Conservation (phyloP, 164 flowering plant genomes). For the Pachysandra terminalis region DNA sequence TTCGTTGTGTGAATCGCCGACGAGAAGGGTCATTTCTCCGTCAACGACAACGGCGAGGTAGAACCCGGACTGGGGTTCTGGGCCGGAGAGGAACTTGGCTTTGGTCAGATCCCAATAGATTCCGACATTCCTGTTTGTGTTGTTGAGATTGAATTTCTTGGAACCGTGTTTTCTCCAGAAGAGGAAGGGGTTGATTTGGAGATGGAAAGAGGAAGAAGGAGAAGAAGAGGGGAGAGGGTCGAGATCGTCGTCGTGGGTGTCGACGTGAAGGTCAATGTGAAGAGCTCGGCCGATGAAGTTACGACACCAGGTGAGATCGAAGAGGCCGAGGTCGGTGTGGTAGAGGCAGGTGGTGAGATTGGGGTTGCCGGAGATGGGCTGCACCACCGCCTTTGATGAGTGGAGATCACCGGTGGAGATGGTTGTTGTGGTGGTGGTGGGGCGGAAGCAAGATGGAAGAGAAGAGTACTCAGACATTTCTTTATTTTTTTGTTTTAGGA, state of each 20-base stretch:
- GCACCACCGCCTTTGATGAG: not conserved
- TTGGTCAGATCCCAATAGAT: constrained; percentile 59
- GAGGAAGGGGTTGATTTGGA: constrained; percentile 52
- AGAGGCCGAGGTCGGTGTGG: constrained; percentile 53
- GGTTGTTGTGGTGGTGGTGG: too few species aligned
- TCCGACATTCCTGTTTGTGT: not conserved
- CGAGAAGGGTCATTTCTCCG: constrained; percentile 51
- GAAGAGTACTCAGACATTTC: constrained; percentile 24
- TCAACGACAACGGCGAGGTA: constrained; percentile 48
- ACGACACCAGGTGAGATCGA: constrained; percentile 74
- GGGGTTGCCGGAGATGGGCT: constrained; percentile 28
- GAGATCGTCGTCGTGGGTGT: constrained; percentile 4
- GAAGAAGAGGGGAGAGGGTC: not conserved
- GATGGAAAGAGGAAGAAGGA: constrained; percentile 36
- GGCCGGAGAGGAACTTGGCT: constrained; percentile 55
- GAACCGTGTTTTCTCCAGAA: constrained; percentile 69
- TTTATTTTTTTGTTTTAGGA: not conserved
- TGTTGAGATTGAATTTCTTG: constrained; percentile 29
- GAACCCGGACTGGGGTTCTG: constrained; percentile 70
- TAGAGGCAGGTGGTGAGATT: constrained; percentile 66
- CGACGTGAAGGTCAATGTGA: constrained; percentile 39
- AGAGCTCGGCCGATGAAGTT: constrained; percentile 54
- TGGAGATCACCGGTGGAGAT: constrained; percentile 11
- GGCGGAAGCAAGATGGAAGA: constrained; percentile 50
- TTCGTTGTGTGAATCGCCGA: constrained; percentile 48